Conservation (phyloP, 768 basidiomycete genomes). For the Rhodotorula sphaerocarpa region DNA sequence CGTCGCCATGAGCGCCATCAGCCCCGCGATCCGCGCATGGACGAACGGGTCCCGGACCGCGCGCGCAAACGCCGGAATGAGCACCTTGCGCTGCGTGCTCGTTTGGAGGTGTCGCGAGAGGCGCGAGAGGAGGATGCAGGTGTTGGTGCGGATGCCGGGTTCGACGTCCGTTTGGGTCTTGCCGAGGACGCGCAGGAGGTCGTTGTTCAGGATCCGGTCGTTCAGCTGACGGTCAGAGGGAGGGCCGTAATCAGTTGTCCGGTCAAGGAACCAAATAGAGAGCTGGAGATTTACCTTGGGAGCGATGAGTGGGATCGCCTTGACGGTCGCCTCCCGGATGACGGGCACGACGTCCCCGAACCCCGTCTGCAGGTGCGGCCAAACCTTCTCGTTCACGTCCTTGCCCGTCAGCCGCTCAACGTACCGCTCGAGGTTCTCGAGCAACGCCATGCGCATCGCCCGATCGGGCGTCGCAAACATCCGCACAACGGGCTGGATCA, state of each 20-base stretch:
- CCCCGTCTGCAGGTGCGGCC: constrained; percentile 90
- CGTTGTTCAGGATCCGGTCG: constrained; percentile 90
- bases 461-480: constrained; percentile 83
- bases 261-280: not conserved
- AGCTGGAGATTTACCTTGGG: constrained; percentile 57
- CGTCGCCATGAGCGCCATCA: constrained; percentile 94
- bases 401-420: constrained; percentile 79
- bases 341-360: constrained; percentile 90
- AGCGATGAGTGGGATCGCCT: constrained; percentile 71
- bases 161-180: constrained; percentile 88
- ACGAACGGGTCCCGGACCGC: constrained; percentile 85
- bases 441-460: constrained; percentile 83
- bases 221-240: constrained; percentile 53
- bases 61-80: constrained; percentile 86
- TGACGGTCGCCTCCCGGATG: constrained; percentile 88
- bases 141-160: constrained; percentile 92
- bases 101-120: constrained; percentile 74
- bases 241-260: no score
- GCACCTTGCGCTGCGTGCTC: constrained; percentile 89
- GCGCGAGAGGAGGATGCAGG: constrained; percentile 88
- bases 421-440: constrained; percentile 76
- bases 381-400: constrained; percentile 75
- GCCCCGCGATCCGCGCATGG: constrained; percentile 81
- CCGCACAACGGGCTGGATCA: constrained; percentile 71
- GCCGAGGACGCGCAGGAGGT: constrained; percentile 82